Conservation (phyloP, 257 asterid genomes). For the Eucommia ulmoides region DNA sequence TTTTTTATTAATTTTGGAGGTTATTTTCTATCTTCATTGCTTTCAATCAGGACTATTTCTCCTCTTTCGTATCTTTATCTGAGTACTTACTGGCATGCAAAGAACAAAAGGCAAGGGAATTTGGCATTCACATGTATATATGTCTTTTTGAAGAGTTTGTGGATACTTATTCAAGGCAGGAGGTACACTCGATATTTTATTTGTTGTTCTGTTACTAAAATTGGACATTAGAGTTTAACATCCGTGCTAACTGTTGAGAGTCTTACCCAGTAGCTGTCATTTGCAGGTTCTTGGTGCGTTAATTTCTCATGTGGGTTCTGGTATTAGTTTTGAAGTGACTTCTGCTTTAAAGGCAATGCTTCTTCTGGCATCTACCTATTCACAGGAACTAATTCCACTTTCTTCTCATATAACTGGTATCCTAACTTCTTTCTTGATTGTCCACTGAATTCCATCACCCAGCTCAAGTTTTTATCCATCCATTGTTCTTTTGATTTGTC, state of each 20-base stretch:
- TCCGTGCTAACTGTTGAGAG: slow-evolving; percentile 21
- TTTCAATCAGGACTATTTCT: slow-evolving; percentile 53
- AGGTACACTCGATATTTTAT: slow-evolving; percentile 33
- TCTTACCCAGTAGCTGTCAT: slow-evolving; percentile 10
- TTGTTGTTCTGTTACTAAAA: not conserved
- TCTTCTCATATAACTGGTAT: slow-evolving; percentile 66
- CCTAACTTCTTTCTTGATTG: slow-evolving; percentile 4
- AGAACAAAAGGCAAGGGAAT: slow-evolving; percentile 55
- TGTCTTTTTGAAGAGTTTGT: slow-evolving; percentile 52
- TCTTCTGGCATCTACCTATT: slow-evolving; percentile 44
- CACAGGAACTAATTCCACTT: slow-evolving; percentile 60
- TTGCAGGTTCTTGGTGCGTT: slow-evolving; percentile 76
- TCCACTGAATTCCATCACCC: not conserved
- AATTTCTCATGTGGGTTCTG: slow-evolving; percentile 78
- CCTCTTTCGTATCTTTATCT: slow-evolving; percentile 57
- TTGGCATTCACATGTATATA: slow-evolving; percentile 59
- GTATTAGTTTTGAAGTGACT: slow-evolving; percentile 54
- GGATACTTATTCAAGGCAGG: slow-evolving; percentile 68
- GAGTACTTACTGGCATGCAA: slow-evolving; percentile 67
- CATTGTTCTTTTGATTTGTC: slow-evolving; percentile 12
- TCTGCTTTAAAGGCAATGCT: slow-evolving; percentile 70
- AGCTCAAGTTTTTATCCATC: slow-evolving; percentile 6
- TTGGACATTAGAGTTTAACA: not conserved
- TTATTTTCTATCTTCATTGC: too few relatives aligned
- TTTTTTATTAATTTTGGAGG: slow-evolving; percentile 6